Conservation (phyloP, 208 protist genomes). For the Leishmania turanica region DNA sequence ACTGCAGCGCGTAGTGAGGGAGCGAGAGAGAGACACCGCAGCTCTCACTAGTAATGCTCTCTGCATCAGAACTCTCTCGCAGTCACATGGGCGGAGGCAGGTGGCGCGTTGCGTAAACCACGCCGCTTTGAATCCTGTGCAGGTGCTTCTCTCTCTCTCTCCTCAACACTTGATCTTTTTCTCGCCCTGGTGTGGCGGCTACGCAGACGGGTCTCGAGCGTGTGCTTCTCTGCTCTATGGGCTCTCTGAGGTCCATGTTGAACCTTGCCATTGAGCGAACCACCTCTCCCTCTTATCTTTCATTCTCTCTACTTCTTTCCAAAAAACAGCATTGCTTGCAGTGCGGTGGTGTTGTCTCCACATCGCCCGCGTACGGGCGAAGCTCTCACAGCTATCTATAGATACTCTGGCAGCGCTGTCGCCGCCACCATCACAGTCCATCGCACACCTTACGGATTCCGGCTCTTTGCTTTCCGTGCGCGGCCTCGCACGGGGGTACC, state of each 20-base stretch:
- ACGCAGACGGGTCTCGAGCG: background rate
- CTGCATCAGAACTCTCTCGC: background rate
- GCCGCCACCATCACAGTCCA: background rate
- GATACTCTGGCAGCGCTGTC: background rate
- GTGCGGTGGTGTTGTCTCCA: background rate
- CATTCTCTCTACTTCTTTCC: background rate
- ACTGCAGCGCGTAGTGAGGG: background rate
- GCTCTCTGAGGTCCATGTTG: background rate
- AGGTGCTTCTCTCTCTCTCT: background rate
- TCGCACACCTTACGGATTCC: background rate
- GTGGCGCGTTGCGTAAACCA: too few species aligned
- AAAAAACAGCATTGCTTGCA: background rate
- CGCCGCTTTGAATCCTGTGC: background rate
- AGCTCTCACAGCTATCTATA: background rate
- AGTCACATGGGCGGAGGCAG: background rate
- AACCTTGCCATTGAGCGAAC: background rate
- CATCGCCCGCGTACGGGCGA: background rate
- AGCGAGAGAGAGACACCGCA: background rate
- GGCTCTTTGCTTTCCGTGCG: background rate
- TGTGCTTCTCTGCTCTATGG: background rate
- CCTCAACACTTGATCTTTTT: background rate
- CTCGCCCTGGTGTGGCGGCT: background rate
- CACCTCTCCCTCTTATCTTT: background rate
- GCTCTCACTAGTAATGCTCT: background rate
- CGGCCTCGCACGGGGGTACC: background rate